These are phyloP conservation scores for Lachnellula arida DNA, from an alignment of 2,329 filamentous ascomycete genomes.

Conservation along the genomic window DNA sequence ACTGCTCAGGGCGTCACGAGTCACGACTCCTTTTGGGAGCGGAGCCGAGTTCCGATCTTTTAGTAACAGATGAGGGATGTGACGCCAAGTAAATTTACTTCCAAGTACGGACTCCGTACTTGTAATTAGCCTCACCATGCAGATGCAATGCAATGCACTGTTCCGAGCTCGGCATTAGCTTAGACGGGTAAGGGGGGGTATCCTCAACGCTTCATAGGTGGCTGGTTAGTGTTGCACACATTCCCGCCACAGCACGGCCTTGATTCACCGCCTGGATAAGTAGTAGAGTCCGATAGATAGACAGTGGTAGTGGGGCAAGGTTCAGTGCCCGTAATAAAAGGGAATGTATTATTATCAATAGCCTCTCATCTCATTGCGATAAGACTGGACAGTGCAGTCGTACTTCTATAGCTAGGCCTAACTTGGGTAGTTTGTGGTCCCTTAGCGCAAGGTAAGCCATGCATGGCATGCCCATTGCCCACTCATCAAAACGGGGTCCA, in stretches of 20 bases:
- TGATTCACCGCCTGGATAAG: background rate
- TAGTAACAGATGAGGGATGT: too few species aligned
- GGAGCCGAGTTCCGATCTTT: background rate
- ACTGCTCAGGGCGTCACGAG: background rate
- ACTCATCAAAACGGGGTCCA: too few species aligned
- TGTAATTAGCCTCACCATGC: background rate
- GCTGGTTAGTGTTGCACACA: too few species aligned
- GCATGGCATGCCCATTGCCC: background rate
- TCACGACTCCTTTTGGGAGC: background rate
- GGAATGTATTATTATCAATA: conserved; percentile 8
- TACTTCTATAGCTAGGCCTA: background rate
- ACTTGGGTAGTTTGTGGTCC: background rate
- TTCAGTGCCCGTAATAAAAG: background rate
- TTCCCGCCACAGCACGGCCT: background rate
- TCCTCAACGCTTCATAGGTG: background rate
- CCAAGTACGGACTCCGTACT: too few species aligned
- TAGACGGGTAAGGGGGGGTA: background rate
- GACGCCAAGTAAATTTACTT: background rate
- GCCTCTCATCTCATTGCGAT: conserved; percentile 13
- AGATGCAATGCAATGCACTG: background rate
- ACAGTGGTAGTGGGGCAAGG: background rate
- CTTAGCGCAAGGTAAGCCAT: background rate
- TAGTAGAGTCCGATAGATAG: background rate
- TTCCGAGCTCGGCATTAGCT: background rate
- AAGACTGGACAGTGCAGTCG: conserved; percentile 11